Percentiles rank a stretch among this genome's conserved stretches.
Evolutionary conservation across 1,284 basidiomycete species (phyloP).

Genomic region (Leccinum angustisporum): DNA sequence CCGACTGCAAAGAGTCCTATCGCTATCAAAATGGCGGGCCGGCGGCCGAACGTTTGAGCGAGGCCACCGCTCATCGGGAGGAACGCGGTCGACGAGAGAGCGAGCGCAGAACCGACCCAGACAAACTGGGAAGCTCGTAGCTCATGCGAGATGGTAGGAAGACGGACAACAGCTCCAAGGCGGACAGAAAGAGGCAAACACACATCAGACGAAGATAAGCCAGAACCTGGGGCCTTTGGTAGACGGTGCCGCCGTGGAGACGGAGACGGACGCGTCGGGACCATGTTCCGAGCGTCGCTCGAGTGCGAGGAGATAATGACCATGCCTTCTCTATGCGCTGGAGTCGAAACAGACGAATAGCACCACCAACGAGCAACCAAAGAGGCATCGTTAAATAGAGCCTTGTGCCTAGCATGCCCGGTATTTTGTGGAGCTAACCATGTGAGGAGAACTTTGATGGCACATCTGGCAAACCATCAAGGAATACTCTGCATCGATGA

Average conservation of each 20-base stretch:
- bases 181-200: constrained; percentile 14
- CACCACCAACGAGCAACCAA: neutral
- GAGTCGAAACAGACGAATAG: neutral
- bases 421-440: neutral
- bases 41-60: constrained; percentile 41
- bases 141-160: constrained; percentile 37
- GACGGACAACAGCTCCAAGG: constrained; percentile 14
- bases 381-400: constrained; percentile 1
- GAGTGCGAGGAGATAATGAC: constrained; percentile 1
- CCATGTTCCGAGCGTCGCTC: neutral
- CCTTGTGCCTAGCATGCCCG: neutral
- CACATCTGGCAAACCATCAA: neutral
- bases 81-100: constrained; percentile 39
- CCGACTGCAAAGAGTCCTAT: constrained; percentile 39
- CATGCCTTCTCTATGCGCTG: constrained; percentile 1
- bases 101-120: constrained; percentile 38
- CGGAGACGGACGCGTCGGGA: neutral
- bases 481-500: constrained; percentile 1
- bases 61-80: constrained; percentile 22
- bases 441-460: neutral
- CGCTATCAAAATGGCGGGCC: constrained; percentile 40
- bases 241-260: neutral
- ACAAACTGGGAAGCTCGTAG: constrained; percentile 34
- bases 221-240: neutral
- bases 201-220: constrained; percentile 4